A percentile compares a stretch with the other conserved stretches of the same genome.
These are phyloP conservation scores for Pyrenula aspistea DNA, from an alignment of 495 filamentous ascomycete genomes.

Conservation along the genomic window DNA sequence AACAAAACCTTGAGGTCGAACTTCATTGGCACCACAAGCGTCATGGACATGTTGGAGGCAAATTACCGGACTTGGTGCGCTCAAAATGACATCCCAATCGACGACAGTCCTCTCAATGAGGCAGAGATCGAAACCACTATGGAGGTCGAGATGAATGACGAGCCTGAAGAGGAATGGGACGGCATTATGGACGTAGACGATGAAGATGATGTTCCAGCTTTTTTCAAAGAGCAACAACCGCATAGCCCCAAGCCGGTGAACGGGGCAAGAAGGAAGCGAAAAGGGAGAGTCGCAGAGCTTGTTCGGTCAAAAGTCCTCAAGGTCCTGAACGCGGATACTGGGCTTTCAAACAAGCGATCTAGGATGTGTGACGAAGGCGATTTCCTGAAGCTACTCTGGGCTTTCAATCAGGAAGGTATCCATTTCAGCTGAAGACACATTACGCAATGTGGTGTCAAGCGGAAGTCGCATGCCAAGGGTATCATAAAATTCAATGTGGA, in stretches of 20 bases:
- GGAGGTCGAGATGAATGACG: conserved; percentile 33
- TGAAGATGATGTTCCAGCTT: conserved; percentile 54
- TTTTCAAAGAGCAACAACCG: conserved; percentile 60
- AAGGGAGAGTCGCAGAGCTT: conserved; percentile 63
- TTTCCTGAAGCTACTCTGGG: conserved; percentile 64
- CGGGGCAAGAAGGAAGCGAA: conserved; percentile 47
- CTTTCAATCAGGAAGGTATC: conserved; percentile 82
- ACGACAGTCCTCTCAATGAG: conserved; percentile 39
- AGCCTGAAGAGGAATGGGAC: conserved; percentile 23
- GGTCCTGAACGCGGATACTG: conserved; percentile 65
- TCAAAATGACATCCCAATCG: conserved; percentile 63
- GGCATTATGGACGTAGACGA: conserved; percentile 45
- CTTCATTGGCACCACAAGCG: conserved; percentile 63
- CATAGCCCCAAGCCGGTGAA: conserved; percentile 29
- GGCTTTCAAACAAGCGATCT: conserved; percentile 66
- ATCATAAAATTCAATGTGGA: not conserved
- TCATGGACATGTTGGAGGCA: conserved; percentile 67
- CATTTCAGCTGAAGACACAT: conserved; percentile 61
- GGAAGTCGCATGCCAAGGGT: not conserved
- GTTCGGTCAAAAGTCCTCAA: conserved; percentile 73
- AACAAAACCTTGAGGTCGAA: conserved; percentile 67
- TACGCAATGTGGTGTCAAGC: conserved; percentile 5
- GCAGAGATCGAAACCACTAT: conserved; percentile 17
- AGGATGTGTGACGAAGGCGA: conserved; percentile 84
- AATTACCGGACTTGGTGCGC: conserved; percentile 89